Base-by-base conservation (phyloP, 192 early-diverging fungal genomes). In the Podila minutissima region DNA sequence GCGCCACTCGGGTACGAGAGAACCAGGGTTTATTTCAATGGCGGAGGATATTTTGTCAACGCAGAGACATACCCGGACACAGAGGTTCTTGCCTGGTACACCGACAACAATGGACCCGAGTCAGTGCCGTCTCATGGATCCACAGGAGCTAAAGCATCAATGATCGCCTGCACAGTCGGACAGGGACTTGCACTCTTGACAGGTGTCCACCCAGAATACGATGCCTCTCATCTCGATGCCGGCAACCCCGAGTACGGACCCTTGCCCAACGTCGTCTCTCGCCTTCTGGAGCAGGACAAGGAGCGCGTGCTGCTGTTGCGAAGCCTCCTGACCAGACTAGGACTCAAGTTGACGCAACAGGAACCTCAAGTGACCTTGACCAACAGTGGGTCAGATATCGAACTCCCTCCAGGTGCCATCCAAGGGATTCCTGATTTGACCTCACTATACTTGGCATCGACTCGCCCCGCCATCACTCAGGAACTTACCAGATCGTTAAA, bases 181-280 rank as follows among this genome's bases (percentile, higher is more conserved):
- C 74, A 82, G 2, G 93, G 93, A 9, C 29, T 72, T 4, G 95
- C 95, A 0, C 78, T 97, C 1, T 68, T 99, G 29, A 83, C 91
- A 22, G 96, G 95, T 13, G 82, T 94, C 37, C 97, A 99, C 69
- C 86, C 95, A 24, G 97, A 97, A 74, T 95, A 93, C 74, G 89
- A 89, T 33, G 88, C 90, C 62, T 82, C 86, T 26, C 83, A 71
- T 51, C 48, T 92, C 66, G 88, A 86, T 65, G 75, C 90, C 10
- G 49, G 55, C 11, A 74, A 78, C 24, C 75, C 83, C 31, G 87
- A 88, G 49, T 88, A 90, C 59, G 84, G 77, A 17, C 71, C 83
- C 5, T 74, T 88, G 70, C 82, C 86, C 29, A 83, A 84, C 3
- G 62, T 93, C 0, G 84, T 91, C 0, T 60, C 83, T 12, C 66